Conservation (phyloP, 2,329 filamentous ascomycete species). For the Nigrospora osmanthi region DNA sequence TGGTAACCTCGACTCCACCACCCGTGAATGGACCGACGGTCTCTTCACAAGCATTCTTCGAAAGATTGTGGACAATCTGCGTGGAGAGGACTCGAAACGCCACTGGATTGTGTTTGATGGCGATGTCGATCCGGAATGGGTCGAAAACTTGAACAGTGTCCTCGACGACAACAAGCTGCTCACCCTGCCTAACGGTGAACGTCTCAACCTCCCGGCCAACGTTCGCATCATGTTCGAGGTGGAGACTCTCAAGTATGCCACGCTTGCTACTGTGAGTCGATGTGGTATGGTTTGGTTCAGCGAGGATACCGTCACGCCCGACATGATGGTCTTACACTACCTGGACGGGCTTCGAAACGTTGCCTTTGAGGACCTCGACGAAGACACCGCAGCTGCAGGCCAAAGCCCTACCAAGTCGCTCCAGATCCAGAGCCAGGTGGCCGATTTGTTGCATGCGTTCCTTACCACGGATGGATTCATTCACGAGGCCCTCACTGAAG, state of each 20-base stretch:
- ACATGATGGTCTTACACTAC: conserved; percentile 91
- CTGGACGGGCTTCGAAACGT: conserved; percentile 74
- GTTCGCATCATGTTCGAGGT: conserved; percentile 99
- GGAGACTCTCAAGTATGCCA: conserved; percentile 94
- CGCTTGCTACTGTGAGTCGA: conserved; percentile 95
- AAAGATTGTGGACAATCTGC: conserved; percentile 97
- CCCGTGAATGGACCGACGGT: conserved; percentile 97
- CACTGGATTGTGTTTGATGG: conserved; percentile 99
- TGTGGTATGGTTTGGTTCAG: conserved; percentile 99
- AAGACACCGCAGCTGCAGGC: conserved; percentile 73
- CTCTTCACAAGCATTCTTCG: conserved; percentile 95
- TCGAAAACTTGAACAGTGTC: conserved; percentile 99
- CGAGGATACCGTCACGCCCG: conserved; percentile 87
- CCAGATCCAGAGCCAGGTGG: conserved; percentile 69
- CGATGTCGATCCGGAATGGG: conserved; percentile 98
- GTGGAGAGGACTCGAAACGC: conserved; percentile 91
- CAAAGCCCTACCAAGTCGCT: conserved; percentile 73
- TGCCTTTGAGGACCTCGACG: conserved; percentile 90
- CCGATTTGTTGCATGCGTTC: conserved; percentile 68
- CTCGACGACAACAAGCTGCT: conserved; percentile 98
- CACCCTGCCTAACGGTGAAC: conserved; percentile 94
- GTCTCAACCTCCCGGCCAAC: conserved; percentile 86
- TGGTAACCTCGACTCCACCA: conserved; percentile 91
- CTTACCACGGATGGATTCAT: conserved; percentile 77
- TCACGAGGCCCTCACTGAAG: conserved; percentile 65